These are phyloP conservation scores for Fragaria vesca DNA, from an alignment of 306 rosid genomes.

Conservation along the genomic window DNA sequence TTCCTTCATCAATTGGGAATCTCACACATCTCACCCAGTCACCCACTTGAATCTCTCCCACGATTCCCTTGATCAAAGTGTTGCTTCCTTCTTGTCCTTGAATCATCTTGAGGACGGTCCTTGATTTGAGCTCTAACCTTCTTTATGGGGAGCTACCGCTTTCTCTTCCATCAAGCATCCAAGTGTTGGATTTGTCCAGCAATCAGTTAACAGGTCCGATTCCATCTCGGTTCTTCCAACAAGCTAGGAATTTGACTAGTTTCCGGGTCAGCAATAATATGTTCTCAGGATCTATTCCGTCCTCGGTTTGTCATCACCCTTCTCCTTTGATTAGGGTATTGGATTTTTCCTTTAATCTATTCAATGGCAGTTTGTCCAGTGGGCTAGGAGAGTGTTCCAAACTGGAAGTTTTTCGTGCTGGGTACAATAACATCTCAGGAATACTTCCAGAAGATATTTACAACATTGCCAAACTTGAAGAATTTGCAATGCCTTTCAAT, in stretches of 20 bases:
- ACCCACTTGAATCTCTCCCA: constrained; percentile 1
- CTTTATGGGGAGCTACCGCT: neutral
- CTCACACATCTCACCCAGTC: neutral
- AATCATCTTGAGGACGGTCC: neutral
- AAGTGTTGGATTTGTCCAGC: neutral
- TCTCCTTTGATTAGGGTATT: neutral
- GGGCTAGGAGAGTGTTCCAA: neutral
- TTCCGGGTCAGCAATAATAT: neutral
- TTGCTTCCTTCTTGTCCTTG: neutral
- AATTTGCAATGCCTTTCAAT: neutral
- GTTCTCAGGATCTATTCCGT: neutral
- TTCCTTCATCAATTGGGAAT: neutral
- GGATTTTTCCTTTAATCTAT: neutral
- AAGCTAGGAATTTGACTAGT: neutral
- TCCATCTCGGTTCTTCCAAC: neutral
- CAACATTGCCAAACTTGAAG: neutral
- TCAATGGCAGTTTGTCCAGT: neutral
- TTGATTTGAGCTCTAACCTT: neutral
- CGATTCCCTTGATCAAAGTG: neutral
- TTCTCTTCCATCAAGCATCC: neutral
- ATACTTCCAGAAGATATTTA: neutral
- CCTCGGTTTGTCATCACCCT: neutral
- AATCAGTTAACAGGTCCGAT: neutral
- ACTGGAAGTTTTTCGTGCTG: neutral
- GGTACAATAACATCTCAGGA: neutral